Evolutionary conservation across 176 grass and related monocot genomes (phyloP), one percentile per base, ranked within the genome.

Genomic region (Avena eriantha): DNA sequence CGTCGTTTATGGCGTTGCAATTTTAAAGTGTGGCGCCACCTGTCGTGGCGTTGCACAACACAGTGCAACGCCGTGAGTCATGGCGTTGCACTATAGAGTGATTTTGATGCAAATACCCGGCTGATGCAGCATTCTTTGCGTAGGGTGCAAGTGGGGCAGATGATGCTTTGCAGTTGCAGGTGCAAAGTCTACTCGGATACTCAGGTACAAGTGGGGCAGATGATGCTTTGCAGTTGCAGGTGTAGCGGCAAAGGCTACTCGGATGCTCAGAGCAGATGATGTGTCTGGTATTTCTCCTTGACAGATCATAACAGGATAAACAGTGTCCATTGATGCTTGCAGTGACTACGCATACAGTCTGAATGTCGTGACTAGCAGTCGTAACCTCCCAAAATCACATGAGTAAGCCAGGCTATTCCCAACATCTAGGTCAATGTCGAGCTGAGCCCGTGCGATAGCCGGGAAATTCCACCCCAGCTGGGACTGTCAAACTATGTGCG

Each of bases 341-440:
- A 43, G 4, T 56, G 9, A 36, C 15, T 41, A 41, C 5, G 10
- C 3, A 7, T 46, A 49, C 67, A 54, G 35, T 14, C 45, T 49
- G 47, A 51, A 74, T 54, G 7, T 35, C 66, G 21, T 15, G 8
- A 5, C 80, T 8, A 79, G 22, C 5, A 53, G 29, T 17, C 26
- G 71, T 45, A 64, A 1, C 29, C 29, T n/a, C 69, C n/a, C 69
- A 79, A 65, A 79, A 66, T 14, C 48, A 9, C 47, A 47, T 50
- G 49, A 41, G 75, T 39, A 56, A 68, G 11, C 33, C 19, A 89
- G 80, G 34, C 13, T 56, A n/a, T 74, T 65, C 68, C 23, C 11
- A 35, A 10, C 22, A 7, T 73, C 65, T 53, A 53, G 7, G 31
- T 73, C 77, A 18, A 85, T 53, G 43, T 56, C 33, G 2, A 55